A percentile compares a stretch with the other conserved stretches of the same genome.
Conservation (phyloP, 345 rosid genomes). For the Eucalyptus regnans region DNA sequence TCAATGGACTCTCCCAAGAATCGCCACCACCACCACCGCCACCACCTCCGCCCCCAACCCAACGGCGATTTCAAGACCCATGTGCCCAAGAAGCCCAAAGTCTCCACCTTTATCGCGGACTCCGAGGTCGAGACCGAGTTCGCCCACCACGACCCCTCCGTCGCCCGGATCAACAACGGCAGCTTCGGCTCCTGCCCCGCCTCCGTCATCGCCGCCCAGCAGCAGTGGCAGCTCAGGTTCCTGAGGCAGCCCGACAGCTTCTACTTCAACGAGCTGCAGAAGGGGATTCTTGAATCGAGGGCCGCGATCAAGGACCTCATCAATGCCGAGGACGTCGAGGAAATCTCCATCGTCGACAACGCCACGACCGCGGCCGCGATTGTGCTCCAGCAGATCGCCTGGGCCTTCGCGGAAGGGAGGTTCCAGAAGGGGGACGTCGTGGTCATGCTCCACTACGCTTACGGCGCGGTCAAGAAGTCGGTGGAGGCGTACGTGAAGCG, state of each 20-base stretch:
- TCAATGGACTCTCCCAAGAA: constrained; percentile 3
- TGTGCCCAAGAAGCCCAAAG: constrained; percentile 23
- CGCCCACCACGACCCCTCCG: constrained; percentile 56
- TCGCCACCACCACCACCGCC: not conserved
- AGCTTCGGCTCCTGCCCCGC: constrained; percentile 87
- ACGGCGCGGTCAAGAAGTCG: constrained; percentile 76
- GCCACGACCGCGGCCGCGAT: constrained; percentile 92
- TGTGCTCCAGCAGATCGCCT: constrained; percentile 55
- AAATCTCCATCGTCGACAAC: constrained; percentile 85
- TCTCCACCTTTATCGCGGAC: constrained; percentile 14
- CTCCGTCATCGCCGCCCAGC: constrained; percentile 52
- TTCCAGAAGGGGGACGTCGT: constrained; percentile 59
- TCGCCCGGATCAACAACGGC: constrained; percentile 83
- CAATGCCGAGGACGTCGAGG: constrained; percentile 65
- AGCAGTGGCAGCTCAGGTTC: constrained; percentile 50
- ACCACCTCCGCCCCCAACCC: constrained; percentile 3
- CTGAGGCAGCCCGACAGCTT: constrained; percentile 73
- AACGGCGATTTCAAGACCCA: not conserved
- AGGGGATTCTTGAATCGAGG: constrained; percentile 46
- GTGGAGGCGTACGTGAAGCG: constrained; percentile 82
- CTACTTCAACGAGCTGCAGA: constrained; percentile 49
- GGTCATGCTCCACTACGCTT: constrained; percentile 85
- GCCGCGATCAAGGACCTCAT: constrained; percentile 30
- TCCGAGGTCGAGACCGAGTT: constrained; percentile 56
- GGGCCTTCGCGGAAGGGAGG: constrained; percentile 63